These are phyloP conservation scores for Omphalotus olearius DNA, from an alignment of 1,284 basidiomycete species.

Conservation along the genomic window DNA sequence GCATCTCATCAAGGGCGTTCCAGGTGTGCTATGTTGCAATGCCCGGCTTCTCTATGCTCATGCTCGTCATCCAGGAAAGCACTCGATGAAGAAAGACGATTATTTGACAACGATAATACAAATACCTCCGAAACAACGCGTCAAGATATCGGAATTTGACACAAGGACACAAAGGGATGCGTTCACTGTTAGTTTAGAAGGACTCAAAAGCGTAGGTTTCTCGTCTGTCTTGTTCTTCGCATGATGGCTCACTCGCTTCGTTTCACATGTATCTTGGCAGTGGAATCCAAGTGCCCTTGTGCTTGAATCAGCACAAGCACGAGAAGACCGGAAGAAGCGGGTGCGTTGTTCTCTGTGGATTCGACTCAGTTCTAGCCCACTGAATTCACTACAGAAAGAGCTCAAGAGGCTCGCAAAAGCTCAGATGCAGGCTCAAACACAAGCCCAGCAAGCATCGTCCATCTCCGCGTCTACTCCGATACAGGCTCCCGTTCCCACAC, in stretches of 20 bases:
- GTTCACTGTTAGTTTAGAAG: conserved; percentile 67
- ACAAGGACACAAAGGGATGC: conserved; percentile 63
- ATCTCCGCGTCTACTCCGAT: conserved; percentile 21
- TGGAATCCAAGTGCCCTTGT: conserved; percentile 67
- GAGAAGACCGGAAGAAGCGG: conserved; percentile 75
- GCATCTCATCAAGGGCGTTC: conserved; percentile 71
- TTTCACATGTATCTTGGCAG: conserved; percentile 32
- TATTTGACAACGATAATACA: conserved; percentile 63
- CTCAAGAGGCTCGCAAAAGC: conserved; percentile 64
- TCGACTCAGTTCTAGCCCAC: not conserved
- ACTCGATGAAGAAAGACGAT: conserved; percentile 79
- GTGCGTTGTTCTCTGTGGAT: conserved; percentile 36
- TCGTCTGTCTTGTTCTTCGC: conserved; percentile 16
- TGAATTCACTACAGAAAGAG: conserved; percentile 55
- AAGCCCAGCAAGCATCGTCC: conserved; percentile 17
- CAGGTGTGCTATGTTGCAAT: conserved; percentile 44
- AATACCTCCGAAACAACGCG: conserved; percentile 67
- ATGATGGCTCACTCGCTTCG: conserved; percentile 15
- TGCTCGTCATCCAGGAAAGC: conserved; percentile 49
- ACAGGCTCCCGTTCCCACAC: conserved; percentile 26
- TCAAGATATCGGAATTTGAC: conserved; percentile 63
- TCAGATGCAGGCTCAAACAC: conserved; percentile 37
- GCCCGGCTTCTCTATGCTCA: conserved; percentile 9
- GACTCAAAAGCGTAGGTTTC: conserved; percentile 67
- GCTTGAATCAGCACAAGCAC: conserved; percentile 67